phyloP scores from a whole-genome alignment of 768 basidiomycete genomes.

The Tylopilus cervinicoccineus region DNA sequence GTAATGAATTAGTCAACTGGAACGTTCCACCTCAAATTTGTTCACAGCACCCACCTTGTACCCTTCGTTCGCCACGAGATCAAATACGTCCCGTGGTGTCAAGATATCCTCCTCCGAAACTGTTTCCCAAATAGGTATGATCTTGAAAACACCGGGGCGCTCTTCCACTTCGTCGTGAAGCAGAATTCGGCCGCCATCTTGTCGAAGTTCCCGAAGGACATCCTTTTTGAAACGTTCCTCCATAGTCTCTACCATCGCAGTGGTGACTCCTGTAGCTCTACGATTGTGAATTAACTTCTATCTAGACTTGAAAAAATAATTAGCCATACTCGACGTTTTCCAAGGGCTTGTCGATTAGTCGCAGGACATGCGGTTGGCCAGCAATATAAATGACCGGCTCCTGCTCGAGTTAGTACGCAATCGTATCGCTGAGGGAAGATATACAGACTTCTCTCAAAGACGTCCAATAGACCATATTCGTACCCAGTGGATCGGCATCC shows the following conservation, averaged over 20 bases:
- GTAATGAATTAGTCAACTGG: constrained; percentile 2
- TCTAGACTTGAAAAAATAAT: background rate
- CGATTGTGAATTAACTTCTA: background rate
- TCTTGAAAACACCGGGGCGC: constrained; percentile 80
- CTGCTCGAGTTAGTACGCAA: constrained; percentile 32
- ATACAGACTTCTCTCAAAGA: constrained; percentile 78
- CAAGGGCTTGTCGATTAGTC: constrained; percentile 80
- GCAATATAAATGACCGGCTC: constrained; percentile 92
- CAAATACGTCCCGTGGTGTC: constrained; percentile 81
- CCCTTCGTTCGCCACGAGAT: constrained; percentile 70
- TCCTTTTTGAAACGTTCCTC: constrained; percentile 86
- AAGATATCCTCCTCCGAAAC: constrained; percentile 78
- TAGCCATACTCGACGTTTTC: constrained; percentile 86
- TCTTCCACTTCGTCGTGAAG: constrained; percentile 97
- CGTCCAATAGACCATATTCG: constrained; percentile 86
- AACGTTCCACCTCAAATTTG: too few species aligned
- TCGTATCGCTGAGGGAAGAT: background rate
- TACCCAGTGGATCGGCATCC: constrained; percentile 74
- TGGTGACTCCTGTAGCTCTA: constrained; percentile 92
- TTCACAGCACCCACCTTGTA: constrained; percentile 55
- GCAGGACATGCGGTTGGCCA: constrained; percentile 85
- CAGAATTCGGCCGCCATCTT: constrained; percentile 69
- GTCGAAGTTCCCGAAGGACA: constrained; percentile 74
- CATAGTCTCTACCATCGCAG: constrained; percentile 87
- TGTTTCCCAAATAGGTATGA: constrained; percentile 94